Evolutionary conservation across 257 asterid species (phyloP), one percentile per base, ranked within the genome.

Genomic region (Coffea eugenioides): DNA sequence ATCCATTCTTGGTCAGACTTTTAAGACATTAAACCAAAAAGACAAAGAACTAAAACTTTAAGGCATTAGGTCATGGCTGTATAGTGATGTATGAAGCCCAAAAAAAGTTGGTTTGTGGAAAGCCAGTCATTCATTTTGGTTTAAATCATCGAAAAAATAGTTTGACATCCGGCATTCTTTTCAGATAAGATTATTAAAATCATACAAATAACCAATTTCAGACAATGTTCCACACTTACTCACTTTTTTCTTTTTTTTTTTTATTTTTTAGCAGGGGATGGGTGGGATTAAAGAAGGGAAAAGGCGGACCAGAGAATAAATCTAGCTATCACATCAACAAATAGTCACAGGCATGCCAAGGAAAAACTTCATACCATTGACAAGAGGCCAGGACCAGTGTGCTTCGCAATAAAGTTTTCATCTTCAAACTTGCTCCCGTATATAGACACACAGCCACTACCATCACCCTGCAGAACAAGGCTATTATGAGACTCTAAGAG

Each of bases 381-480:
- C 80, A 95, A 85, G 71, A 95, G 89, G 59, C 99, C 99, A 39
- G 99, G 99, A 74, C 98, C 98, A 69, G 99, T 95, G 90, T 95
- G 99, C 87, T 92, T 95, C 73, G 99, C 99, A 15, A 82, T 87
- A 85, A 95, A 95, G 84, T 93, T 93, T 89, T 95, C 99, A 84
- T 95, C 99, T 75, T 95, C 98, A 69, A 95, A 89, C 89, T 92
- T 95, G 87, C 99, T 95, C 69, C 99, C 99, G 64, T 93, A 92
- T 61, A 93, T 91, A 81, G 97, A 95, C 72, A 88, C 84, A 79
- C 97, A 95, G 49, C 99, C 99, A 81, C 94, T 95, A 46, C 99
- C 99, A 91, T 95, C 99, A 78, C 98, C 98, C 99, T 95, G 90
- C 80, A 87, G 75, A 80, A 79, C 34, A 82, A 83, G 79, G 52